Base-by-base conservation (phyloP, 306 rosid species). In the Cucumis cinereus region DNA sequence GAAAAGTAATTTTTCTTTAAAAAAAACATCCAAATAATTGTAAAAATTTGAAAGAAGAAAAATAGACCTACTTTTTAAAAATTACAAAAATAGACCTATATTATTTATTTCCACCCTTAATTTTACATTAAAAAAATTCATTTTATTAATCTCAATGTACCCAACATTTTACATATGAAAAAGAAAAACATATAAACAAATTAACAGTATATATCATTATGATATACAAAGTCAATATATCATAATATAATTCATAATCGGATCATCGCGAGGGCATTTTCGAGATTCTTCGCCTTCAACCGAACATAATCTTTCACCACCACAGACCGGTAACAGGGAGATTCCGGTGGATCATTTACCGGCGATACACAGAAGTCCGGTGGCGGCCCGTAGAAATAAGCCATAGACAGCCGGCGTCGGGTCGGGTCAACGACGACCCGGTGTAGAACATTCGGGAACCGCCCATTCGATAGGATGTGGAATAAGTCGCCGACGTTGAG, bases 401-500 rank as follows among this genome's bases (percentile, higher is more conserved):
- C 97, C 23, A 83, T 10, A 0, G 98, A 91, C 73, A 79, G 71
- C 1, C 98, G 79, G 0, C 85, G 82, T 8, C 17, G 70, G 7
- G 58, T 24, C 13, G 61, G 55, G 30, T 86, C 90, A 20, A 79
- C 92, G 3, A 66, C 77, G 23, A 49, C 97, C 4, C 93, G 97
- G 22, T 93, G 98, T 5, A 88, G 71, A 0, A 85, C 80, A 45
- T 85, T 84, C 0, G 36, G 45, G 24, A 89, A 87, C 82, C 85
- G 67, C 0, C 86, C 87, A 28, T 90, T 89, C 0, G 98, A 91
- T 24, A 89, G 23, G 10, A 93, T 82, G 15, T 84, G 92, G 17
- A 86, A 73, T 40, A 89, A 54, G 71, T 93, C 97, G n/a, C 96
- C 98, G 3, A 85, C 76, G 67, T 88, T 84, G 17, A 89, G 84